phyloP scores from a whole-genome alignment of 2,329 filamentous ascomycete genomes.

The Fusarium camptoceras region DNA sequence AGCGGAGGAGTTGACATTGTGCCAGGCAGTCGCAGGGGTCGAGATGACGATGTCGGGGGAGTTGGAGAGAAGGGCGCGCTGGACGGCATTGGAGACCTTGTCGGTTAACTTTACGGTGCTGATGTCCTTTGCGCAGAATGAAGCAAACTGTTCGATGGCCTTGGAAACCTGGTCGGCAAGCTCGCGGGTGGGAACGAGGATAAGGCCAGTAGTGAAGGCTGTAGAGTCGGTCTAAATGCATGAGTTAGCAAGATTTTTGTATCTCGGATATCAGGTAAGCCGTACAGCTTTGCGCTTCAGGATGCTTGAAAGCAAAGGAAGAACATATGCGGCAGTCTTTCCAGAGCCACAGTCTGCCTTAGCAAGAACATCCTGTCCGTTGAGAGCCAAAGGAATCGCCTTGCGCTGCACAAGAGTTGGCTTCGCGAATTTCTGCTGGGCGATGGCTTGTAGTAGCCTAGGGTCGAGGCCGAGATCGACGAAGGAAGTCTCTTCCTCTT shows the following conservation, averaged over 20 bases:
- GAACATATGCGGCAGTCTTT: constrained; percentile 95
- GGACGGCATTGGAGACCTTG: constrained; percentile 89
- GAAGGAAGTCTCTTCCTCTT: constrained; percentile 68
- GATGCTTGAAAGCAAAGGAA: constrained; percentile 88
- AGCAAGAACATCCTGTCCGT: constrained; percentile 89
- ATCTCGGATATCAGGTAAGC: background rate
- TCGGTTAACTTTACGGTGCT: constrained; percentile 87
- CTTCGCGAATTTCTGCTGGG: constrained; percentile 82
- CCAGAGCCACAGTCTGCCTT: constrained; percentile 95
- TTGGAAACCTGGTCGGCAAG: constrained; percentile 91
- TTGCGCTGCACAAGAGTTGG: constrained; percentile 91
- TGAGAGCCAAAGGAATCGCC: constrained; percentile 87
- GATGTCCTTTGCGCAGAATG: constrained; percentile 87
- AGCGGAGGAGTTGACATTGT: constrained; percentile 74
- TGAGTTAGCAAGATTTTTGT: constrained; percentile 13
- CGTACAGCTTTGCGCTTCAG: constrained; percentile 79
- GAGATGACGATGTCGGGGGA: constrained; percentile 90
- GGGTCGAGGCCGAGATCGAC: constrained; percentile 83
- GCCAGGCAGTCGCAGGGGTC: constrained; percentile 85
- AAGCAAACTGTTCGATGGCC: constrained; percentile 78
- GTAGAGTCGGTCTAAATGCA: constrained; percentile 59
- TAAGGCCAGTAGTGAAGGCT: constrained; percentile 76
- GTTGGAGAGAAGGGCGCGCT: constrained; percentile 86
- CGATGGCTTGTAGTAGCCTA: constrained; percentile 86
- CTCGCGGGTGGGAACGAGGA: constrained; percentile 94